phyloP scores from a whole-genome alignment of 2,329 filamentous ascomycete genomes.

The Phyllosticta citribraziliensis region DNA sequence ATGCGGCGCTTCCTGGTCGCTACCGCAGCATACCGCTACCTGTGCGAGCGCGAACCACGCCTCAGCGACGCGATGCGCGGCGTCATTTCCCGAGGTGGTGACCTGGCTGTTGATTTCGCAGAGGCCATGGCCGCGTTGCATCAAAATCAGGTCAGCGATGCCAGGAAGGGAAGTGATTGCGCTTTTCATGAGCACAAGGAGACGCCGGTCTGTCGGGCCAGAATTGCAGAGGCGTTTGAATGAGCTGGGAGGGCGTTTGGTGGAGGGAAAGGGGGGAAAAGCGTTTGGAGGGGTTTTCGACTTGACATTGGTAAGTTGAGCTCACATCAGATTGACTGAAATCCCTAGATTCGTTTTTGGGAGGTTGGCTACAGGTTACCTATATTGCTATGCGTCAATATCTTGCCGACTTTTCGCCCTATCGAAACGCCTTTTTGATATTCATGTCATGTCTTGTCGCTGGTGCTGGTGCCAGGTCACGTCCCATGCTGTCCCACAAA shows the following conservation, averaged over 20 bases:
- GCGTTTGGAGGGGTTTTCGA: background rate
- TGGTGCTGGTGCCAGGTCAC: background rate
- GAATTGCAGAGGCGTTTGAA: constrained; percentile 4
- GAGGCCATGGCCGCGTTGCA: constrained; percentile 18
- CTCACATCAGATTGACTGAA: too few relatives aligned
- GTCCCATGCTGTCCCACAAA: constrained; percentile 46
- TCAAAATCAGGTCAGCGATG: constrained; percentile 19
- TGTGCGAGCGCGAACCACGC: constrained; percentile 15
- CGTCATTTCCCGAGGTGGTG: constrained; percentile 17
- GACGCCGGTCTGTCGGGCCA: constrained; percentile 5
- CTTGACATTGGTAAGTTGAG: too few relatives aligned
- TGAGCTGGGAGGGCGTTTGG: background rate
- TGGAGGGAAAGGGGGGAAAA: background rate
- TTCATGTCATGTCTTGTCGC: background rate
- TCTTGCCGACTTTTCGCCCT: too few relatives aligned
- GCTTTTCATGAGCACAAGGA: constrained; percentile 21
- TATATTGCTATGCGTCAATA: too few relatives aligned
- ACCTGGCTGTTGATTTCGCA: constrained; percentile 21
- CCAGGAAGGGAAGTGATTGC: constrained; percentile 19
- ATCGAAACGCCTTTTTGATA: background rate
- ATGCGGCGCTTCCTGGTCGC: constrained; percentile 24
- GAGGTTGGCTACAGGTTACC: too few relatives aligned
- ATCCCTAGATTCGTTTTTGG: too few relatives aligned
- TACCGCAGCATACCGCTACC: constrained; percentile 22
- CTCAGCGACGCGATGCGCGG: constrained; percentile 18